Conservation (phyloP, 345 rosid genomes). For the Eucalyptus curtisii region DNA sequence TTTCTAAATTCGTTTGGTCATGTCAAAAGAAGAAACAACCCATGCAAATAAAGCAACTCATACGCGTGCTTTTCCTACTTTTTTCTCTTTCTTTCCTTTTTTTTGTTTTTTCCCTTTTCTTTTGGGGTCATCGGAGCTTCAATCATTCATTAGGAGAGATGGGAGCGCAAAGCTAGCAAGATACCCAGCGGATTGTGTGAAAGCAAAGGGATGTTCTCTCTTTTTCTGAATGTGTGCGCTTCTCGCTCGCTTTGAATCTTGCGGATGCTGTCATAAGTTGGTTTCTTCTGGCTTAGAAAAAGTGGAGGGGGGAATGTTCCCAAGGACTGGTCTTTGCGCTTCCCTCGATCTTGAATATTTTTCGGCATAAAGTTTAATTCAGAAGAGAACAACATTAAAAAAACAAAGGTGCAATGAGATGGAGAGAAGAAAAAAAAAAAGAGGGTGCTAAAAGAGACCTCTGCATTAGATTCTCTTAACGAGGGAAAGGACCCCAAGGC, state of each 20-base stretch:
- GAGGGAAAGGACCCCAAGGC: background rate
- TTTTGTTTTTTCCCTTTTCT: rapidly evolving
- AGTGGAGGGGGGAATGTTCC: background rate
- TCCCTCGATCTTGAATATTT: background rate
- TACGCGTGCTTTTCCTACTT: background rate
- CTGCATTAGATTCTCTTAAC: background rate
- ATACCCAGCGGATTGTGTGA: background rate
- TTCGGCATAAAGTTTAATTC: background rate
- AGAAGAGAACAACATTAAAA: background rate
- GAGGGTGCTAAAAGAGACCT: background rate
- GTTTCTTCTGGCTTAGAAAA: background rate
- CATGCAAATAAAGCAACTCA: background rate
- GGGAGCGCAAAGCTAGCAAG: background rate
- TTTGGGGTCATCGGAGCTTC: background rate
- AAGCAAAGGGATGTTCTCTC: background rate
- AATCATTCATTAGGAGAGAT: background rate
- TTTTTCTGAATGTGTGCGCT: background rate
- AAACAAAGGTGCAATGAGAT: background rate
- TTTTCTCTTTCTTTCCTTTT: background rate
- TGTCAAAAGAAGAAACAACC: background rate
- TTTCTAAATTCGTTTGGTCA: background rate
- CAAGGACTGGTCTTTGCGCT: background rate
- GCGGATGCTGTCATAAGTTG: background rate
- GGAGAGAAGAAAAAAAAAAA: background rate
- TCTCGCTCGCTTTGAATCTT: background rate